These are phyloP conservation scores for Camelina laxa DNA, from an alignment of 345 rosid species.

Conservation along the genomic window DNA sequence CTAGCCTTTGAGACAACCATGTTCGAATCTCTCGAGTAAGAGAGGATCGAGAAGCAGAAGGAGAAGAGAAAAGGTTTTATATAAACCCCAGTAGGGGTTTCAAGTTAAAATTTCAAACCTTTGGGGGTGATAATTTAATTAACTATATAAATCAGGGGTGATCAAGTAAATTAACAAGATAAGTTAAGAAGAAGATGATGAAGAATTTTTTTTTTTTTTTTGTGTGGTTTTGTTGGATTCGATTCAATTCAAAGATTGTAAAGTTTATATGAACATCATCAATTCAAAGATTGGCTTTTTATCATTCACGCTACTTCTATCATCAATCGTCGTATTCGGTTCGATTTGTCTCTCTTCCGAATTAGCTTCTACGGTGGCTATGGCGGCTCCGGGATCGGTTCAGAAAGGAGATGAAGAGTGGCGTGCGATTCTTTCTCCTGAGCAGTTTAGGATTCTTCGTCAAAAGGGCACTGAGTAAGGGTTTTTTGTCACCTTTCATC, in stretches of 20 bases:
- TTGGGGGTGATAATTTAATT: not conserved
- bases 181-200: not conserved
- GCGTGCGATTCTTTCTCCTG: conserved; percentile 78
- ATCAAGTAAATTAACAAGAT: not conserved
- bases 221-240: not conserved
- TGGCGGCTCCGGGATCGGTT: conserved; percentile 63
- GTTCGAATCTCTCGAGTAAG: not conserved
- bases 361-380: conserved; percentile 44
- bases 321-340: not conserved
- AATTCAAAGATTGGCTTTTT: not conserved
- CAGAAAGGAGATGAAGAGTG: conserved; percentile 82
- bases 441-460: conserved; percentile 76
- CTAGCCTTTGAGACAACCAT: conserved; percentile 35
- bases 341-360: not conserved
- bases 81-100: not conserved
- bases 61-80: not conserved
- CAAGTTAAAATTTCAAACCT: not conserved
- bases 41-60: not conserved
- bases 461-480: conserved; percentile 86
- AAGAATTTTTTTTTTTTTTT: no score
- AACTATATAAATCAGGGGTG: not conserved
- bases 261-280: not conserved
- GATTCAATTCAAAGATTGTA: not conserved
- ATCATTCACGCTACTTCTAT: not conserved
- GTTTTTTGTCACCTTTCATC: not conserved